phyloP scores from a whole-genome alignment of 2,329 filamentous ascomycete genomes.

The Xylaria sp. region DNA sequence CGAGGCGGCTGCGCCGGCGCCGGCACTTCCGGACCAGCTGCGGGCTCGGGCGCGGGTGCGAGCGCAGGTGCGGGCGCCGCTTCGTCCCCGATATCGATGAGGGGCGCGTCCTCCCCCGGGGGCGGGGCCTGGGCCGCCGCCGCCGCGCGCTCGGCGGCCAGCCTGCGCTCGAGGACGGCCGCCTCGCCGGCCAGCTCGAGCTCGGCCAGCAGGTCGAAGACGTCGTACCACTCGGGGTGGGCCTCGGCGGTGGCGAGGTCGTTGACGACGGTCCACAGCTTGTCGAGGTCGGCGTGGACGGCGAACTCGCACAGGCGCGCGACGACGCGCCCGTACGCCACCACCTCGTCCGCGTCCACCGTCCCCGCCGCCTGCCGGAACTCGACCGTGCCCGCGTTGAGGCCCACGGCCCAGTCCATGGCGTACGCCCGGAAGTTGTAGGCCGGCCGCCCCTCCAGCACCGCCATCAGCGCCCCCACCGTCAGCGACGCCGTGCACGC shows the following conservation, averaged over 20 bases:
- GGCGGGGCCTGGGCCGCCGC: too few relatives aligned
- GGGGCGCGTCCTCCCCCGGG: too few relatives aligned
- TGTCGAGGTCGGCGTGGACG: not conserved
- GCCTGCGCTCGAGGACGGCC: conserved; percentile 9
- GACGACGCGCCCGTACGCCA: conserved; percentile 14
- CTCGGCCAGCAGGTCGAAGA: conserved; percentile 27
- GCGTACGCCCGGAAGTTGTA: conserved; percentile 15
- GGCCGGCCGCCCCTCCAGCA: not conserved
- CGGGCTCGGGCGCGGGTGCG: conserved; percentile 1
- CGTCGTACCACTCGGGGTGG: conserved; percentile 22
- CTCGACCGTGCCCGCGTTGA: conserved; percentile 28
- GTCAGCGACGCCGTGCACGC: not conserved
- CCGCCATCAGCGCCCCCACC: not conserved
- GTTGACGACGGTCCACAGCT: conserved; percentile 14
- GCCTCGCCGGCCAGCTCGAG: conserved; percentile 21
- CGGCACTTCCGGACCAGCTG: conserved; percentile 1
- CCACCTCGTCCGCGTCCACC: conserved; percentile 22
- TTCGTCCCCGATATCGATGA: conserved; percentile 2
- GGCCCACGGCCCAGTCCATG: rapidly evolving
- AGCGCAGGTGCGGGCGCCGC: too few relatives aligned
- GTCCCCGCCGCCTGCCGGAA: conserved; percentile 29
- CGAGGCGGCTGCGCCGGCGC: too few relatives aligned
- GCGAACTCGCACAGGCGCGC: conserved; percentile 12
- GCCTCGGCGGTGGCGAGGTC: conserved; percentile 18
- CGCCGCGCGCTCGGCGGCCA: not conserved